Conservation (phyloP, 1,139 yeast genomes). For the Protomyces inundatus region DNA sequence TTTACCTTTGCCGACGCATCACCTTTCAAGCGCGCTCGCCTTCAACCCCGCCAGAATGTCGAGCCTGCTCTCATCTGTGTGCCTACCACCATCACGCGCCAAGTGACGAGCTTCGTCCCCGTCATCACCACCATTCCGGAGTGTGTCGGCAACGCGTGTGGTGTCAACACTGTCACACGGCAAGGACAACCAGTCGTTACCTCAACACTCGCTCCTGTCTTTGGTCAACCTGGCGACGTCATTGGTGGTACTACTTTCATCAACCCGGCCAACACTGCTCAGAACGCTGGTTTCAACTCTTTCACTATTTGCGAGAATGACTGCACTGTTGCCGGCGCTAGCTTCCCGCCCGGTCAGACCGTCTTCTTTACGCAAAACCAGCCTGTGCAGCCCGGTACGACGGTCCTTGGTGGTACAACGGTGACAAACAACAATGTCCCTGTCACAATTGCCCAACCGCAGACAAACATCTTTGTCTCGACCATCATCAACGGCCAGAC, state of each 20-base stretch:
- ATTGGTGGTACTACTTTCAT: conserved; percentile 10
- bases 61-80: background rate
- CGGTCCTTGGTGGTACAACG: conserved; percentile 14
- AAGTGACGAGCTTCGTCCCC: conserved; percentile 6
- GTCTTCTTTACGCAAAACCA: conserved; percentile 11
- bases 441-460: conserved; percentile 1
- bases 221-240: conserved; percentile 9
- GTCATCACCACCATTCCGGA: conserved; percentile 19
- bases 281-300: conserved; percentile 5
- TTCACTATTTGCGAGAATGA: conserved; percentile 5
- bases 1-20: background rate
- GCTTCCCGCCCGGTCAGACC: conserved; percentile 3
- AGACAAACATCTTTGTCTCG: background rate
- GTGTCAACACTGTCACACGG: conserved; percentile 8
- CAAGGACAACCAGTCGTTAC: conserved; percentile 11
- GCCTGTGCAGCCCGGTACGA: conserved; percentile 1
- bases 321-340: conserved; percentile 11
- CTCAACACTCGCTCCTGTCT: background rate
- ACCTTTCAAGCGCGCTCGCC: background rate
- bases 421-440: background rate
- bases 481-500: background rate
- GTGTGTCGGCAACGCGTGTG: conserved; percentile 9
- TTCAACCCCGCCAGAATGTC: background rate
- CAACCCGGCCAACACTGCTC: conserved; percentile 12
- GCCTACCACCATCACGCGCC: conserved; percentile 5